phyloP scores from a whole-genome alignment of 139 green algal genomes.

The Chlorella sorokiniana region DNA sequence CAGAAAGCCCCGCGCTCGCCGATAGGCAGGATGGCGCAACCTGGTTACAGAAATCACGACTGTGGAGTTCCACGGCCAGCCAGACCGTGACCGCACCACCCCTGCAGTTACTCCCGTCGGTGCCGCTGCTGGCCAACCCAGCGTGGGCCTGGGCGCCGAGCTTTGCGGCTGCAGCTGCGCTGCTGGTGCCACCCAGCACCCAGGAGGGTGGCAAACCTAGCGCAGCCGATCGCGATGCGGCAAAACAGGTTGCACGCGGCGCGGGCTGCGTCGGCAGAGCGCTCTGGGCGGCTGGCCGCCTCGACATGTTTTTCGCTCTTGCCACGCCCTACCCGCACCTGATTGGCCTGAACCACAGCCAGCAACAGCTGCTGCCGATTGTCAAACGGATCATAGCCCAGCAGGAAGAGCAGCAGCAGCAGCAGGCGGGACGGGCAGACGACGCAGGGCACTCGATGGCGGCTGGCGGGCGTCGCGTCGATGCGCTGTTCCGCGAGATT shows the following conservation, averaged over 20 bases:
- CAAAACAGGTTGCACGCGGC: background rate
- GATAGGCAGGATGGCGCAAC: background rate
- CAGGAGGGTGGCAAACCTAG: background rate
- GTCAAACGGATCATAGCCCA: background rate
- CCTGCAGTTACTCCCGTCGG: constrained; percentile 1
- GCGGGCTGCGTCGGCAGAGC: background rate
- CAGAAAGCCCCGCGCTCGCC: too few species aligned
- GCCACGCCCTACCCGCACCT: constrained; percentile 7
- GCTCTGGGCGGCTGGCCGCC: background rate
- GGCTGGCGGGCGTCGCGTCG: too few species aligned
- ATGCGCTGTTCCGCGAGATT: background rate
- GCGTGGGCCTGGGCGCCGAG: constrained; percentile 1
- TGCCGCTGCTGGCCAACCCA: background rate
- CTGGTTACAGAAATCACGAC: background rate
- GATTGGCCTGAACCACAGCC: background rate
- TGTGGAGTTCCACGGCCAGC: background rate
- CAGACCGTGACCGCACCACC: background rate
- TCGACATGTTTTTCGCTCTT: background rate
- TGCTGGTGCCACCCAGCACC: constrained; percentile 7
- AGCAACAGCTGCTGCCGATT: constrained; percentile 12
- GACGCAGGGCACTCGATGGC: too few species aligned
- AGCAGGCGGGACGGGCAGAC: background rate
- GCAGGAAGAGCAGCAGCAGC: background rate
- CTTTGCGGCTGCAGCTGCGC: constrained; percentile 11
- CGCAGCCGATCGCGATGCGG: background rate